phyloP scores from a whole-genome alignment of 179 eudicot genomes.

The Vitellaria paradoxa region DNA sequence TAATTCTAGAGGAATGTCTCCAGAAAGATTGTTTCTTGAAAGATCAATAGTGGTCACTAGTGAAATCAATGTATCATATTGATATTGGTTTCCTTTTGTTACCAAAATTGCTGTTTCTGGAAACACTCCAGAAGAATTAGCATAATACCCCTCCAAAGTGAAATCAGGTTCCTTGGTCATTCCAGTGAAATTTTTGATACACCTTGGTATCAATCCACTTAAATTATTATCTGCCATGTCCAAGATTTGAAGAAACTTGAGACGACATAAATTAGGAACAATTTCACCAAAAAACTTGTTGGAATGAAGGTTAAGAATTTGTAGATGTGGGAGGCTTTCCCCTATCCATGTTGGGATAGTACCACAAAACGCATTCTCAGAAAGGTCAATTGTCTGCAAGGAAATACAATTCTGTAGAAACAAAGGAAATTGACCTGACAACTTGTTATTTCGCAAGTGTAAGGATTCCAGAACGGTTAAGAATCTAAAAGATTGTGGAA shows the following conservation, averaged over 20 bases:
- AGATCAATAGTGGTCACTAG: conserved; percentile 31
- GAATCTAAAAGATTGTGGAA: conserved; percentile 2
- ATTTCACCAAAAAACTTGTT: conserved; percentile 14
- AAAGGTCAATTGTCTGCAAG: conserved; percentile 6
- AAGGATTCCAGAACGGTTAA: neutral
- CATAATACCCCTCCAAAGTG: neutral
- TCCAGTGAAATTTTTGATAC: neutral
- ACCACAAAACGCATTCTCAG: conserved; percentile 7
- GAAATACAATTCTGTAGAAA: neutral
- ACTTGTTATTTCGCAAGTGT: neutral
- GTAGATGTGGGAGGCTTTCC: neutral
- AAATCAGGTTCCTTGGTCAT: neutral
- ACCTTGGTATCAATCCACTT: conserved; percentile 8
- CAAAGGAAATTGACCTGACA: neutral
- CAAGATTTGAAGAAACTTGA: conserved; percentile 11
- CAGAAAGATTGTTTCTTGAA: conserved; percentile 20
- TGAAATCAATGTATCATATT: conserved; percentile 20
- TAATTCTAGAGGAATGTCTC: neutral
- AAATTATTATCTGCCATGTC: conserved; percentile 20
- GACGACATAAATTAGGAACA: conserved; percentile 11
- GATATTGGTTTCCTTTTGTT: conserved; percentile 20
- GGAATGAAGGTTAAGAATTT: conserved; percentile 12
- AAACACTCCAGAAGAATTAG: neutral
- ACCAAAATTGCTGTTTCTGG: neutral
- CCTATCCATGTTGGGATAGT: conserved; percentile 15